Conservation (phyloP, 805 yeast species). For the Yamadazyma nakazawae region DNA sequence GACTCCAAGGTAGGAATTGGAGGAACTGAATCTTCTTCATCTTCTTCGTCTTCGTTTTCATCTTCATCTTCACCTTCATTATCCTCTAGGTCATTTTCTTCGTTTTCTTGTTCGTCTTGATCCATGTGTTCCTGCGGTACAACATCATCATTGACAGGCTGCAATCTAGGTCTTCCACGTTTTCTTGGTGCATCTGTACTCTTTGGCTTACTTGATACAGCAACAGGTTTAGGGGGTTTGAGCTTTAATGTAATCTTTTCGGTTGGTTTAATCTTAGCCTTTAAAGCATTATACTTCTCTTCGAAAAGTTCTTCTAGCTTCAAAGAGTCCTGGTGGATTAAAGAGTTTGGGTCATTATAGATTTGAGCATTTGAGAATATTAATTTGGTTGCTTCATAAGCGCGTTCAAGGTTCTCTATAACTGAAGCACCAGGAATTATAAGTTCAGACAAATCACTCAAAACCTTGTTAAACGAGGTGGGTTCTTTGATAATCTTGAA, state of each 20-base stretch:
- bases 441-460: constrained; percentile 50
- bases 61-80: constrained; percentile 9
- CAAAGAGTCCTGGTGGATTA: constrained; percentile 68
- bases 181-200: constrained; percentile 16
- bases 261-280: constrained; percentile 18
- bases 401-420: constrained; percentile 52
- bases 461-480: constrained; percentile 64
- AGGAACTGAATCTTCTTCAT: constrained; percentile 4
- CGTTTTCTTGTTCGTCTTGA: constrained; percentile 10
- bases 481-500: constrained; percentile 69
- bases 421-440: constrained; percentile 26
- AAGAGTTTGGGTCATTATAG: constrained; percentile 72
- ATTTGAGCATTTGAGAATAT: constrained; percentile 77
- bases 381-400: constrained; percentile 54
- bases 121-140: not conserved
- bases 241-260: constrained; percentile 22
- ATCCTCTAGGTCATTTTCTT: constrained; percentile 14
- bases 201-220: constrained; percentile 11
- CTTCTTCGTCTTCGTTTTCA: constrained; percentile 11
- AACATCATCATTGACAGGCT: constrained; percentile 8
- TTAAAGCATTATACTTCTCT: constrained; percentile 32
- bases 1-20: constrained; percentile 14
- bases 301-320: constrained; percentile 54
- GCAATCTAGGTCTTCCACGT: constrained; percentile 12
- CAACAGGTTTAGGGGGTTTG: constrained; percentile 16